phyloP scores from a whole-genome alignment of 805 yeast species.

The Hanseniaspora occidentalis region DNA sequence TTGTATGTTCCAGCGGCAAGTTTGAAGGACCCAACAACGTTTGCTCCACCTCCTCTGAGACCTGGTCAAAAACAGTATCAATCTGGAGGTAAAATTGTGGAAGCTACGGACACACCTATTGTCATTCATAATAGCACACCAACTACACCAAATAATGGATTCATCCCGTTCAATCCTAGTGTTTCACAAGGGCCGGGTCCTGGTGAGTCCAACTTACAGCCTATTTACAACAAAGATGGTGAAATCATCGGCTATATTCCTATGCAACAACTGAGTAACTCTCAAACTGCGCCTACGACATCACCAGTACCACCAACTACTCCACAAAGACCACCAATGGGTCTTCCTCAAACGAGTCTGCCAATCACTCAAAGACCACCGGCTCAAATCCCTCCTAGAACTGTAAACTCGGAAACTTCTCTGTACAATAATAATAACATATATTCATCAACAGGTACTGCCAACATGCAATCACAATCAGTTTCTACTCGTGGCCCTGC shows the following conservation, averaged over 20 bases:
- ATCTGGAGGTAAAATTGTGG: conserved; percentile 1
- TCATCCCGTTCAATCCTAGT: conserved; percentile 6
- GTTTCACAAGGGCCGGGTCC: conserved; percentile 2
- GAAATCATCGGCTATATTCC: conserved; percentile 7
- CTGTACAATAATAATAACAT: too few relatives aligned
- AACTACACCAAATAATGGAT: conserved; percentile 10
- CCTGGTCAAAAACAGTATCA: conserved; percentile 8
- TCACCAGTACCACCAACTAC: conserved; percentile 1
- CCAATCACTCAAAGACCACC: background rate
- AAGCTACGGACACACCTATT: conserved; percentile 6
- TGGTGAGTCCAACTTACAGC: conserved; percentile 3
- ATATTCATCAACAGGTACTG: too few relatives aligned
- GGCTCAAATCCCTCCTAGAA: conserved; percentile 11
- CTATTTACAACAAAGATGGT: conserved; percentile 5
- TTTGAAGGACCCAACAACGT: background rate
- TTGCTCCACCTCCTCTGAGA: conserved; percentile 6
- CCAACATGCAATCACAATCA: background rate
- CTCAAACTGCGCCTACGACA: conserved; percentile 2
- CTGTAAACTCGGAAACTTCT: conserved; percentile 2
- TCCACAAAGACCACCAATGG: background rate
- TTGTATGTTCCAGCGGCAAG: conserved; percentile 5
- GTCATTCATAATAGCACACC: conserved; percentile 7
- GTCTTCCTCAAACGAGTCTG: background rate
- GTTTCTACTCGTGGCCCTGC: background rate
- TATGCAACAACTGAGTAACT: too few relatives aligned